Evolutionary conservation across 108 stramenopile genomes (phyloP).

Genomic region (Skeletonema menzelii): DNA sequence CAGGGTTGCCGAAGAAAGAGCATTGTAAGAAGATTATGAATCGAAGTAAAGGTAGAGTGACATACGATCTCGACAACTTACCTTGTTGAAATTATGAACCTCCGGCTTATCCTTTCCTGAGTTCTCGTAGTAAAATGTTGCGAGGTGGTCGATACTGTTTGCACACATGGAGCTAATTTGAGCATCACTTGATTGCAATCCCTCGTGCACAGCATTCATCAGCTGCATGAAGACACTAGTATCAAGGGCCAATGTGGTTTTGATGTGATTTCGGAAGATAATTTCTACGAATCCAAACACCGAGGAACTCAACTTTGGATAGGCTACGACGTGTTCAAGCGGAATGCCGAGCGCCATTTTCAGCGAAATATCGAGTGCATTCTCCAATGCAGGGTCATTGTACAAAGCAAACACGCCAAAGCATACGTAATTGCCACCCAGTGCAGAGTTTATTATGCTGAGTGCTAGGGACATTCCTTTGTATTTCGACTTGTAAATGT

Average conservation of each 20-base stretch:
- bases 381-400: slow-evolving; percentile 92
- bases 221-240: slow-evolving; percentile 92
- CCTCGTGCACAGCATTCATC: slow-evolving; percentile 93
- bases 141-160: slow-evolving; percentile 92
- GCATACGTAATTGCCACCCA: slow-evolving; percentile 96
- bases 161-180: slow-evolving; percentile 89
- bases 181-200: slow-evolving; percentile 92
- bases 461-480: slow-evolving; percentile 90
- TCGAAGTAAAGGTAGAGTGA: not conserved
- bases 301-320: slow-evolving; percentile 95
- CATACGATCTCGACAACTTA: slow-evolving; percentile 23
- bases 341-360: slow-evolving; percentile 90
- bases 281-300: slow-evolving; percentile 95
- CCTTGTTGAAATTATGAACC: slow-evolving; percentile 81
- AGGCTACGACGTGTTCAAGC: slow-evolving; percentile 88
- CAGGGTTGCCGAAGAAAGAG: not conserved
- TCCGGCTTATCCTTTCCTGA: slow-evolving; percentile 87
- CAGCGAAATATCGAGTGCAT: slow-evolving; percentile 87
- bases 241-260: slow-evolving; percentile 80
- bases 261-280: slow-evolving; percentile 92
- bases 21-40: not conserved
- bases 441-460: slow-evolving; percentile 89
- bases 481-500: slow-evolving; percentile 92
- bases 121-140: slow-evolving; percentile 94
- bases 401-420: slow-evolving; percentile 98